Conservation (phyloP, 2,329 filamentous ascomycete species). For the Fusarium palustre region DNA sequence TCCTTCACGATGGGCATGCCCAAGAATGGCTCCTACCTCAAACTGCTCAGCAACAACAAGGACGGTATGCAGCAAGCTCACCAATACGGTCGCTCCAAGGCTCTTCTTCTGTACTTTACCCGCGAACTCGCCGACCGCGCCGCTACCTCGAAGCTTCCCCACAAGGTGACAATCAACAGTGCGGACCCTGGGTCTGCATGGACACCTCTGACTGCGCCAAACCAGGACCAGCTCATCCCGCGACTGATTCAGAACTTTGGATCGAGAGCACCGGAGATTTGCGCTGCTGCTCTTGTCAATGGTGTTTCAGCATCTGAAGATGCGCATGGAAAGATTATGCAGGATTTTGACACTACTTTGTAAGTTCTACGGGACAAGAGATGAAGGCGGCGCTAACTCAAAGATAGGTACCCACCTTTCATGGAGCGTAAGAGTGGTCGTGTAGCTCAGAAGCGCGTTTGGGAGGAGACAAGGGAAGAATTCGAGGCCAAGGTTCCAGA, state of each 20-base stretch:
- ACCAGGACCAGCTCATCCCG: slow-evolving; percentile 52
- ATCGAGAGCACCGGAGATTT: slow-evolving; percentile 51
- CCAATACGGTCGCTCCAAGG: slow-evolving; percentile 55
- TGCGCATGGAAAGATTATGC: slow-evolving; percentile 53
- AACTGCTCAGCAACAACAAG: slow-evolving; percentile 52
- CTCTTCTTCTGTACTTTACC: slow-evolving; percentile 53
- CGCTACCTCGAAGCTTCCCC: slow-evolving; percentile 32
- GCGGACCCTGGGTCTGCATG: slow-evolving; percentile 55
- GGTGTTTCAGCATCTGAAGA: slow-evolving; percentile 50
- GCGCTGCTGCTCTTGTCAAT: slow-evolving; percentile 55
- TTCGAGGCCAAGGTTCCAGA: slow-evolving; percentile 44
- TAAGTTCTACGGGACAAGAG: slow-evolving; percentile 40
- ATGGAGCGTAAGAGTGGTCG: slow-evolving; percentile 48
- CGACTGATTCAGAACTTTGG: slow-evolving; percentile 55
- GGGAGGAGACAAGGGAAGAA: slow-evolving; percentile 42
- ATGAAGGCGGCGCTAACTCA: background rate
- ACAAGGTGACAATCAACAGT: slow-evolving; percentile 53
- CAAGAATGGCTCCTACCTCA: slow-evolving; percentile 51
- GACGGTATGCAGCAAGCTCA: slow-evolving; percentile 53
- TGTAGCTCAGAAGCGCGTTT: slow-evolving; percentile 42
- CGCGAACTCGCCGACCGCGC: slow-evolving; percentile 51
- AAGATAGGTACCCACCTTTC: slow-evolving; percentile 52
- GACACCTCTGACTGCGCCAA: slow-evolving; percentile 54
- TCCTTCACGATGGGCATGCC: slow-evolving; percentile 53
- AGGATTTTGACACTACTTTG: slow-evolving; percentile 52